These are phyloP conservation scores for Aquilaria yunnanensis DNA, from an alignment of 345 rosid genomes.

Conservation along the genomic window DNA sequence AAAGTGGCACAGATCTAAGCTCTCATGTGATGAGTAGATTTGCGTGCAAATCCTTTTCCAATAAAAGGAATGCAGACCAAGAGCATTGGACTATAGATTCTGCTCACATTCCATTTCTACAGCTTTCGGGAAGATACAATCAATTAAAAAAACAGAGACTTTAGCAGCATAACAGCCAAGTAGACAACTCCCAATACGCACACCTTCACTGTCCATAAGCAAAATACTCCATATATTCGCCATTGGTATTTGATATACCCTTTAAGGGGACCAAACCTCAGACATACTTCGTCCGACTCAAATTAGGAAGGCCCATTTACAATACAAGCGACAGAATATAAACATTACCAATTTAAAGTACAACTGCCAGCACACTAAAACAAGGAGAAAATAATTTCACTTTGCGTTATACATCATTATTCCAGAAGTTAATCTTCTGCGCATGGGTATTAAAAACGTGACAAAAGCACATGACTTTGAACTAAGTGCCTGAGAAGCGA, in stretches of 20 bases:
- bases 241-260: conserved; percentile 44
- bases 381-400: too few species aligned
- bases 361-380: too few species aligned
- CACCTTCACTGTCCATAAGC: conserved; percentile 5
- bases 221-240: conserved; percentile 7
- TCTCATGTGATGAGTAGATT: conserved; percentile 10
- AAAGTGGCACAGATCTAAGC: conserved; percentile 10
- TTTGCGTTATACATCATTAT: too few species aligned
- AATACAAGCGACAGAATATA: neutral
- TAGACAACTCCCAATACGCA: conserved; percentile 26
- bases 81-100: neutral
- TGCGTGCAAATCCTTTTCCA: conserved; percentile 10
- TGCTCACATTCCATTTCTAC: neutral
- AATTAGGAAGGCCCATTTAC: conserved; percentile 9
- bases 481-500: too few species aligned
- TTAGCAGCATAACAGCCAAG: conserved; percentile 8
- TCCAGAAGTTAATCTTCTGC: too few species aligned
- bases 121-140: conserved; percentile 17
- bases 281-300: conserved; percentile 9
- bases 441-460: too few species aligned
- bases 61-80: neutral
- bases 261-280: conserved; percentile 15
- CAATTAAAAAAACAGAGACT: conserved; percentile 2
- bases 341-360: too few species aligned
- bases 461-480: too few species aligned